Evolutionary conservation across 768 basidiomycete genomes (phyloP).

Genomic region (Boletus reticuloceps): DNA sequence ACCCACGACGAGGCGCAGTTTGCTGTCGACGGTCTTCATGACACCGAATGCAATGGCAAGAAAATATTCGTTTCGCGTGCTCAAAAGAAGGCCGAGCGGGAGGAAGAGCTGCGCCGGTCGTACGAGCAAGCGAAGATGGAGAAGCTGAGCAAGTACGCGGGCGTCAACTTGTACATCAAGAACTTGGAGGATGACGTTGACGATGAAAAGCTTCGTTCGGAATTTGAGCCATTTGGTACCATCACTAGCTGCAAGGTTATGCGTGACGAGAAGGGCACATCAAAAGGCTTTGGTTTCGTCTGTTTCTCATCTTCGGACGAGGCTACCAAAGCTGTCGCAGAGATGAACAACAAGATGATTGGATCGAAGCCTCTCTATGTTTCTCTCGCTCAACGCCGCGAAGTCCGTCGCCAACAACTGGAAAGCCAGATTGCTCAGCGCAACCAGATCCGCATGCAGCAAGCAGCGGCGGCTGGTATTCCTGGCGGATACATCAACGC

Average conservation of each 20-base stretch:
- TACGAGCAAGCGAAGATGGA: slow-evolving; percentile 97
- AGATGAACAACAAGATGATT: slow-evolving; percentile 99
- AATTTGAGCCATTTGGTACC: slow-evolving; percentile 95
- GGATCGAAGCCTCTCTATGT: slow-evolving; percentile 98
- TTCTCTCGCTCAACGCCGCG: slow-evolving; percentile 96
- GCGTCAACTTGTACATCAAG: slow-evolving; percentile 99
- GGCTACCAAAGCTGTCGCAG: slow-evolving; percentile 97
- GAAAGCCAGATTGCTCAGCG: slow-evolving; percentile 99
- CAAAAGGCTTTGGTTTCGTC: slow-evolving; percentile 98
- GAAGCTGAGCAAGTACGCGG: slow-evolving; percentile 96
- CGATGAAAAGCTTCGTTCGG: slow-evolving; percentile 93
- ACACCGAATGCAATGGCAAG: slow-evolving; percentile 77
- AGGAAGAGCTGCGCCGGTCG: slow-evolving; percentile 89
- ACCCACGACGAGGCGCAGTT: slow-evolving; percentile 86
- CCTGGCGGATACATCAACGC: slow-evolving; percentile 49
- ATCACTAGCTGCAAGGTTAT: slow-evolving; percentile 99
- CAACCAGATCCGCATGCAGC: slow-evolving; percentile 92
- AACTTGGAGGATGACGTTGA: slow-evolving; percentile 98
- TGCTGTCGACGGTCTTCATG: slow-evolving; percentile 89
- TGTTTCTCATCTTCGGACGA: slow-evolving; percentile 99
- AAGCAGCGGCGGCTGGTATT: slow-evolving; percentile 82
- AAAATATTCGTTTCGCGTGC: slow-evolving; percentile 95
- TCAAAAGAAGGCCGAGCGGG: slow-evolving; percentile 97
- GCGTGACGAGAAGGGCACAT: slow-evolving; percentile 92
- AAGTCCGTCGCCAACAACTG: slow-evolving; percentile 96